Evolutionary conservation across 2,329 filamentous ascomycete genomes (phyloP), one percentile per base, ranked within the genome.

Genomic region (Neonectria hederae): DNA sequence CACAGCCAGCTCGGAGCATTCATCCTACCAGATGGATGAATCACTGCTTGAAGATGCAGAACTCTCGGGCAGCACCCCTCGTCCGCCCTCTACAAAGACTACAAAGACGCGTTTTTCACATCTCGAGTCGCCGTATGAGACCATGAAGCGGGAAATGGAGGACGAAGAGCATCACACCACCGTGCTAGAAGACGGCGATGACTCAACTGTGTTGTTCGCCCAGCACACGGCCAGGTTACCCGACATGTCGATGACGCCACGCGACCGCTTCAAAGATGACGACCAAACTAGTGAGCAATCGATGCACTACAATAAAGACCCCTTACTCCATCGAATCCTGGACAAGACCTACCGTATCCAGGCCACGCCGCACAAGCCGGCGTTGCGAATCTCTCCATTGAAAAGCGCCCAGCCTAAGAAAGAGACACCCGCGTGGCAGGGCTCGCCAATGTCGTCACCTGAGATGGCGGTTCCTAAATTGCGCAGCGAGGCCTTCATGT

Each of bases 341-440:
- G 94, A 98, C 83, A 97, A 97, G 80, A 97, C 92, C 62, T 99
- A 97, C 82, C 92, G 95, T 32, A 86, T 99, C 24, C 93, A 97
- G 78, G 93, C 95, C 6, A 99, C 96, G 10, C 96, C 96, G 0
- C 90, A 96, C 70, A 90, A 89, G 73, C 75, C 76, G 4, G 70
- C 78, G 3, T 73, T 77, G 32, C 81, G 80, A 38, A 77, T 83
- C 46, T 85, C 83, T 8, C 83, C 84, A 1, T 75, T 83, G 57
- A 84, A 83, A 64, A 74, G 72, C 40, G 75, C 76, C 24, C 74
- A 77, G 55, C 76, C 75, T 9, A 77, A 78, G 63, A 77, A 78
- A 56, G 74, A 76, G 46, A 72, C 75, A 8, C 75, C 79, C 2
- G 74, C 80, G 1, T 87, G 86, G 85, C 78, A 83, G 32, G 86